Evolutionary conservation across 2,329 filamentous ascomycete species (phyloP), one percentile per base, ranked within the genome.

Genomic region (Elsinoe necatrix): DNA sequence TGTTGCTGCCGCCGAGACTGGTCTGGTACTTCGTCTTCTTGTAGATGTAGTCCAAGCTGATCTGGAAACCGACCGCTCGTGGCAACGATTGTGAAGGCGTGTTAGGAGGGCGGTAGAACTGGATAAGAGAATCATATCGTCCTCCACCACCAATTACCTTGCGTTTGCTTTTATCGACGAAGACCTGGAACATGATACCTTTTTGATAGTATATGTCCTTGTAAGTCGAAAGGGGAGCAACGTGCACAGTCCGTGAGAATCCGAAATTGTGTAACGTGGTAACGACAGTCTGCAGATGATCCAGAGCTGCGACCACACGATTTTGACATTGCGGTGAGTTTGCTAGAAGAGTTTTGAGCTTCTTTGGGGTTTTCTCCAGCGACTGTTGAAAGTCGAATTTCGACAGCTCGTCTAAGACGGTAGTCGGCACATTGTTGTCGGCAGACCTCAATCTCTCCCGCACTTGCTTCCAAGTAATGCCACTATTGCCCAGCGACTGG

Each of bases 91-190:
- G 21, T 2, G 43, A 27, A 16, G 31, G 52, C 14, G 39, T 39
- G 11, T 52, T 56, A 4, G 50, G 34, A 27, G 54, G 59, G 7
- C 85, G 81, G 66, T 95, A 87, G 59, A 95, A 87, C 67, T 84
- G 84, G 61, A 98, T 92, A 18, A 98, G 75, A 48, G 83, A 83
- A 68, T 98, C 95, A 68, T 98, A 98, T 50, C 93, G 83, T 1
- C 93, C 93, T 52, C 95, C 93, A 29, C 91, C 93, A 4, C 92
- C 93, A 66, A 97, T 89, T 0, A 97, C 88, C 63, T 93, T 86
- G 63, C 77, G 75, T 59, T 81, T 84, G 60, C 85, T 81, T 68
- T 89, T 95, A 68, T 97, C 92, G 61, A 91, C 89, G 1, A 96
- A 74, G 65, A 90, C 96, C 60, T 95, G 88, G 68, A 98, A 97